Evolutionary conservation across 441 rosid genomes (phyloP), one percentile per base, ranked within the genome.

Genomic region (Corymbia citriodora): DNA sequence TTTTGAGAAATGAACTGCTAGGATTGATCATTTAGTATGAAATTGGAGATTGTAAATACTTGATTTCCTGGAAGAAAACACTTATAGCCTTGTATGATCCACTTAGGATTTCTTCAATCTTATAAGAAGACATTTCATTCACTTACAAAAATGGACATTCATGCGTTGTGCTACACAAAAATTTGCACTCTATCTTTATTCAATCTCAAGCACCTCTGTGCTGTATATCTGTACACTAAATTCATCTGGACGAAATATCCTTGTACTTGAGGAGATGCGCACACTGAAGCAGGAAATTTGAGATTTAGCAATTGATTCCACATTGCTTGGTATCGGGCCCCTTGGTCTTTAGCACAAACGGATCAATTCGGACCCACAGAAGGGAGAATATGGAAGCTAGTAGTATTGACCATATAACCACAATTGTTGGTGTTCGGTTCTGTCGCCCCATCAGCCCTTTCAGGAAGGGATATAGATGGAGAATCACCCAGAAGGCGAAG

Each of bases 381-480:
- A 88, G 54, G 33, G 90, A 88, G 87, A 88, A 88, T 48, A 88
- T 88, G 61, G 90, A 88, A 52, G 53, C 90, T 27, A 88, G 90
- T 27, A 88, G 55, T n/a, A 88, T 55, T 2, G 90, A 88, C 90
- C 90, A 70, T 33, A 88, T 74, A 15, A 88, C 55, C 27, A 88
- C 90, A 14, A 88, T 88, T 40, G 86, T 88, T 36, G 86, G 85
- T 65, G 90, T 88, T 25, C 85, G 53, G 90, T 88, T 88, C 86
- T 88, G 90, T 54, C 90, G 55, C 31, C 90, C 90, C 90, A 88
- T 88, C 49, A 88, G 59, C 81, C 89, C 89, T 72, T 88, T 88
- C 18, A 88, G 89, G 81, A 88, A 88, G 81, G 89, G 89, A 36
- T 88, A 88, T 48, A 88, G 55, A 36, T 65, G 89, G 85, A 88